These are phyloP conservation scores for Huntiella decipiens DNA, from an alignment of 2,329 filamentous ascomycete species.

Conservation along the genomic window DNA sequence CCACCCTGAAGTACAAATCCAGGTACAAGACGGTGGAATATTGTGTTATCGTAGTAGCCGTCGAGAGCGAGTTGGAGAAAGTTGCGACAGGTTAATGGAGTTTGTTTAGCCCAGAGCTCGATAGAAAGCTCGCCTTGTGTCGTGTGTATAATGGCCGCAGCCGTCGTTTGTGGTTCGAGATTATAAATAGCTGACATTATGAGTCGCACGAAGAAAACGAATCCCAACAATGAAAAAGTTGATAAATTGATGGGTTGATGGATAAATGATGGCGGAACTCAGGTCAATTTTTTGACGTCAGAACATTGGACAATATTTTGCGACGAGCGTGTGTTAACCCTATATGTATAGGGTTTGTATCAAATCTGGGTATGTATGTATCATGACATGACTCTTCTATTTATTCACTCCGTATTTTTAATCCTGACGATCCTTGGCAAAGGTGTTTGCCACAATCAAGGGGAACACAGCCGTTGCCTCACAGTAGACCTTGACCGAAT, in stretches of 20 bases:
- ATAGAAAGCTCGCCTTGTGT: constrained; percentile 75
- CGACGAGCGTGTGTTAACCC: neutral
- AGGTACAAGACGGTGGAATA: constrained; percentile 83
- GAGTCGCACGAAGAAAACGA: neutral
- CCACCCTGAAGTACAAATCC: constrained; percentile 90
- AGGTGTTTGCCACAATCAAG: constrained; percentile 47
- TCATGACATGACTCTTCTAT: neutral
- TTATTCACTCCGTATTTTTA: neutral
- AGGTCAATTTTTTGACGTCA: neutral
- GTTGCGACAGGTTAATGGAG: constrained; percentile 78
- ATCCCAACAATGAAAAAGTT: too few relatives aligned
- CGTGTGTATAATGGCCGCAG: constrained; percentile 77
- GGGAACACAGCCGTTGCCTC: constrained; percentile 48
- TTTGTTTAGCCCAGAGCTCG: constrained; percentile 89
- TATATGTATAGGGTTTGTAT: neutral
- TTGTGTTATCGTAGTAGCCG: constrained; percentile 83
- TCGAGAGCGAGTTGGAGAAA: constrained; percentile 91
- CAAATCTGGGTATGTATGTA: neutral
- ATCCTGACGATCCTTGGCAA: constrained; percentile 33
- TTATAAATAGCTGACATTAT: constrained; percentile 81
- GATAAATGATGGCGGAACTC: neutral
- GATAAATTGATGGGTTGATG: neutral
- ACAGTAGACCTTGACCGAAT: constrained; percentile 66
- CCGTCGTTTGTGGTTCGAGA: constrained; percentile 77
- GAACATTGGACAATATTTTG: neutral